A percentile compares a stretch with the other conserved stretches of the same genome.
Conservation (phyloP, 2,329 filamentous ascomycete genomes). For the Macroventuria anomochaeta region DNA sequence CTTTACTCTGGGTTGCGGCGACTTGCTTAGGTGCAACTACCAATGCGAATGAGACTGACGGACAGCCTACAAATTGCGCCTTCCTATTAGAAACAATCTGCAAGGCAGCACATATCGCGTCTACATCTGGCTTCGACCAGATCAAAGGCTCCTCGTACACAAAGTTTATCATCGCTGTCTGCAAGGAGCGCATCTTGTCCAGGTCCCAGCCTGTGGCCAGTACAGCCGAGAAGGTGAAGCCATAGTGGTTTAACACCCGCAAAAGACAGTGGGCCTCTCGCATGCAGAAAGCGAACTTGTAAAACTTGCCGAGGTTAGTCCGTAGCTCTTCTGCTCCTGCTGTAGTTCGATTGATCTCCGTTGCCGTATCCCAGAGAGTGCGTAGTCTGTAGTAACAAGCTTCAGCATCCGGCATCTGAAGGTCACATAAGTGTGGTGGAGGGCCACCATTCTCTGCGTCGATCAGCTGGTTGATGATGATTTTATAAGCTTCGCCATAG, state of each 20-base stretch:
- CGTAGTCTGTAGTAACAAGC: not conserved
- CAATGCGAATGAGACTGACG: no score
- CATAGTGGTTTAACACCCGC: not conserved
- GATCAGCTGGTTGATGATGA: no score
- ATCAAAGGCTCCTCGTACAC: not conserved
- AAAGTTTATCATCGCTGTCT: not conserved
- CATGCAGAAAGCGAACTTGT: not conserved
- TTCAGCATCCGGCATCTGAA: not conserved
- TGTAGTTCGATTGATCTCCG: not conserved
- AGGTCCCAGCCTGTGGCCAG: not conserved
- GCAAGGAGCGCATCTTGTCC: not conserved
- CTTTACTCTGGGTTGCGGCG: no score
- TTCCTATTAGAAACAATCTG: not conserved
- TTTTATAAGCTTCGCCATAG: no score
- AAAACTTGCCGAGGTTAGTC: not conserved
- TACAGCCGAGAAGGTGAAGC: not conserved
- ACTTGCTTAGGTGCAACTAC: no score
- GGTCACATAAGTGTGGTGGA: no score
- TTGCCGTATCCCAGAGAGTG: not conserved
- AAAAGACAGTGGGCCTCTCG: not conserved
- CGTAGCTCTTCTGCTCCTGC: not conserved
- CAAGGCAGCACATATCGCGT: not conserved
- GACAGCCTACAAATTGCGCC: no score
- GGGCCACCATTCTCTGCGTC: no score
- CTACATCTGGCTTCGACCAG: not conserved